Evolutionary conservation across 169 alveolate genomes (phyloP), one percentile per base, ranked within the genome.

Genomic region (Theileria parva): DNA sequence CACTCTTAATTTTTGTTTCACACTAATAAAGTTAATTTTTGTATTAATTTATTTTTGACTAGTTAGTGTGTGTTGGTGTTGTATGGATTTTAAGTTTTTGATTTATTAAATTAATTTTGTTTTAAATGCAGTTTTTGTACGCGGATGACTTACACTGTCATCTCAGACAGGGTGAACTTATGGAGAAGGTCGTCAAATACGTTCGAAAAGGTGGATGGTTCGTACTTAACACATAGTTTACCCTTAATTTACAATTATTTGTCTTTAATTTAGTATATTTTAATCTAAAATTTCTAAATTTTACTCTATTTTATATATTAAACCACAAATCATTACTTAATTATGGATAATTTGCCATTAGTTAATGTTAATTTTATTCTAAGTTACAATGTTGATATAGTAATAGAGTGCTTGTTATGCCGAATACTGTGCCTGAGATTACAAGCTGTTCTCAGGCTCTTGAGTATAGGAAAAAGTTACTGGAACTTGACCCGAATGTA

Each of bases 91-190:
- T 8, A 37, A 37, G 48, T 37, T 8, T 37, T 8, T 37, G 8
- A 37, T 37, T 37, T 37, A 37, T 4, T 27, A n/a, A 4, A 59
- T 59, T 25, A 59, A 59, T 59, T 25, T 27, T 59, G 8, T 23
- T 15, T 21, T 15, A 61, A 64, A 27, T 83, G 79, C 74, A 67
- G 19, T 21, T 83, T 66, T 75, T 73, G 28, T 83, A 51, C 21
- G 86, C 86, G 7, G 95, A 91, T 77, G 95, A 91, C 60, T 89
- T 91, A 76, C 95, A 91, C 74, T 84, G 93, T 76, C 95, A 91
- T 57, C 81, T 91, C 39, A 66, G 95, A 81, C 93, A 85, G 74
- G 86, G 87, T 1, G 87, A 78, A 23, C 12, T 77, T 65, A 77
- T 78, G 91, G 6, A 57, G 61, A 78, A 55, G 63, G 91, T 85